Conservation (phyloP, 345 rosid genomes). For the Eucalyptus brandiana region DNA sequence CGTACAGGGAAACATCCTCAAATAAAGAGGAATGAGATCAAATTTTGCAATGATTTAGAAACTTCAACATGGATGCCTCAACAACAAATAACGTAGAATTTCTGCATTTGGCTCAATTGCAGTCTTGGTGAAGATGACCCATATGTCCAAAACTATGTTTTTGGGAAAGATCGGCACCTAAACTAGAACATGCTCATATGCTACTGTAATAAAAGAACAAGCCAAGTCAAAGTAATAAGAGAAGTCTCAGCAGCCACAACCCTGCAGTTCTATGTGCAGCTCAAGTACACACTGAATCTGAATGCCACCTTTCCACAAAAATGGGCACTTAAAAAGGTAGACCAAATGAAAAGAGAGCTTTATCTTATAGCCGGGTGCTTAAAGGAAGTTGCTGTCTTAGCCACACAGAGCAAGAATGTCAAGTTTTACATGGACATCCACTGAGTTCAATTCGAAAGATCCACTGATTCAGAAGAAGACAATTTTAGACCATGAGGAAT, state of each 20-base stretch:
- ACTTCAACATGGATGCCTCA: background rate
- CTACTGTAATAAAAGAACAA: background rate
- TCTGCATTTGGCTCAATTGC: background rate
- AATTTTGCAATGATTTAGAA: background rate
- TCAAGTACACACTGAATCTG: no score
- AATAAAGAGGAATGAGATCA: background rate
- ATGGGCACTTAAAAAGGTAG: background rate
- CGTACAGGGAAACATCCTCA: background rate
- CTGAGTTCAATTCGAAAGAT: background rate
- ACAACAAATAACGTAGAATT: background rate
- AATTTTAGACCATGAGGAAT: background rate
- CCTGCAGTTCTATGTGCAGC: background rate
- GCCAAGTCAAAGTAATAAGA: background rate
- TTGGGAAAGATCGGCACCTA: background rate
- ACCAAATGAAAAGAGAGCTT: background rate
- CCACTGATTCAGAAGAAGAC: background rate
- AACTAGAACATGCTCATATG: background rate
- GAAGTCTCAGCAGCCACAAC: background rate
- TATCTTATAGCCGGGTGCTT: background rate
- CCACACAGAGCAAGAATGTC: background rate
- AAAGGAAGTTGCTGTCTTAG: background rate
- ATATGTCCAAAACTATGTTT: background rate
- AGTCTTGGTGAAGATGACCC: background rate
- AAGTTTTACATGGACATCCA: background rate
- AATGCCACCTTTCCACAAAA: background rate